Evolutionary conservation across 208 protist genomes (phyloP), one percentile per base, ranked within the genome.

Genomic region (Crithidia sp.): DNA sequence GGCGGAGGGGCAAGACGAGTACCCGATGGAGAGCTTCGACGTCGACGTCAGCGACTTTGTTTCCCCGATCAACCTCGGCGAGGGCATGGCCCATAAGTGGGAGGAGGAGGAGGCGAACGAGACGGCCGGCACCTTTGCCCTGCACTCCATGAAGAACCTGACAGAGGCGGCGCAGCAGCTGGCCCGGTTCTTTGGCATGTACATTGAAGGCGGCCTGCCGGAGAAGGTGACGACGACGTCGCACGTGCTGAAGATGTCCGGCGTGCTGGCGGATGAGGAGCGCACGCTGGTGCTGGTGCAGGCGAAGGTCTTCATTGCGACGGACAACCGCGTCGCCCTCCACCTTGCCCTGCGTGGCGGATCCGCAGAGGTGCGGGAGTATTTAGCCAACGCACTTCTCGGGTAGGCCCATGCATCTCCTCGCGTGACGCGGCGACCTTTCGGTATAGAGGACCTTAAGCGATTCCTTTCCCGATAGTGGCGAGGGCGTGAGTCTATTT

Each of bases 41-140:
- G 79, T 97, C 40, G 87, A 93, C 66, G 65, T 97, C 59, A 84
- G 78, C 41, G 92, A 96, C 77, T 97, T 92, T 67, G 86, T 97
- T 45, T 67, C 61, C 0, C 91, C 91, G 5, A 59, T 83, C 16
- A 76, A 92, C 60, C 79, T 97, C n/a, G 80, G 67, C 58, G 47
- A 63, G 12, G 54, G 37, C 13, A 76, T 83, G 52, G 67, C 79
- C 3, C 37, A 1, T 39, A 80, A 82, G 39, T 96, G 94, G 81
- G 77, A 78, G 13, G 70, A 70, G 55, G 66, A 83, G 78, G 80
- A 81, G 63, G 74, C 37, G 9, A 81, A 92, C 19, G 89, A 95
- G 72, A 94, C 90, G n/a, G 83, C 77, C 0, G 92, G 89, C 52
- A 96, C 94, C 5, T 97, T 95, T 52, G 84, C 80, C 4, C 78